Base-by-base conservation (phyloP, 345 rosid species). In the Linum usitatissimum region DNA sequence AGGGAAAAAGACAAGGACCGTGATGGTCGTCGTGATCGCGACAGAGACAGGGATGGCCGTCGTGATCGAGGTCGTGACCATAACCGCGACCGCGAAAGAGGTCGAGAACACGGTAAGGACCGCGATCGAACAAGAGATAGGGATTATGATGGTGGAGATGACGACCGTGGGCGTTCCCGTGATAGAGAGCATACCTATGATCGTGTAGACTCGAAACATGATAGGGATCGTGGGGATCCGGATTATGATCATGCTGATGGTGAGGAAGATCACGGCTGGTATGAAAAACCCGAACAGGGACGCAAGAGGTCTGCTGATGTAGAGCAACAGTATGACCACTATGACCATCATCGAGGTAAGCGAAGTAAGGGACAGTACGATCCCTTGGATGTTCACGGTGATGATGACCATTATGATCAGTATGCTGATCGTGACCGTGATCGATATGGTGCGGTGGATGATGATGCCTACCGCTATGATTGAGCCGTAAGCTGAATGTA, bases 131-230 rank as follows among this genome's bases (percentile, higher is more conserved):
- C 73, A 2, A 75, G 77, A 70, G 85, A 82, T 0, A 66, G 74
- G 62, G 75, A 71, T 28, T 62, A 62, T 71, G 75, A 66, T 10
- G 65, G 61, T 53, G 71, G 59, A 65, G 86, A 85, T 53, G 67
- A 55, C 3, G 86, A 80, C n/a, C 85, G 75, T 17, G 81, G 82
- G 28, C 79, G 71, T 63, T 84, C 95, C 9, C 85, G 75, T 9
- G 95, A 87, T 56, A 80, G 75, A 75, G 92, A 87, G 21, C 36
- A 76, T 5, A 89, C 82, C 55, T 84, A 79, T 69, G 91, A 84
- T 21, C 77, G 77, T 4, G 76, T 70, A 30, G 94, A 84, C 13
- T 75, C 84, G 0, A 86, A 86, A 69, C 87, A 78, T 66, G 86
- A 83, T 6, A 69, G 81, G 68, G 84, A 79, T 30, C 76, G 82